Percentiles rank a stretch among this genome's conserved stretches.
phyloP scores from a whole-genome alignment of 345 rosid genomes.

The Salix arbutifolia region DNA sequence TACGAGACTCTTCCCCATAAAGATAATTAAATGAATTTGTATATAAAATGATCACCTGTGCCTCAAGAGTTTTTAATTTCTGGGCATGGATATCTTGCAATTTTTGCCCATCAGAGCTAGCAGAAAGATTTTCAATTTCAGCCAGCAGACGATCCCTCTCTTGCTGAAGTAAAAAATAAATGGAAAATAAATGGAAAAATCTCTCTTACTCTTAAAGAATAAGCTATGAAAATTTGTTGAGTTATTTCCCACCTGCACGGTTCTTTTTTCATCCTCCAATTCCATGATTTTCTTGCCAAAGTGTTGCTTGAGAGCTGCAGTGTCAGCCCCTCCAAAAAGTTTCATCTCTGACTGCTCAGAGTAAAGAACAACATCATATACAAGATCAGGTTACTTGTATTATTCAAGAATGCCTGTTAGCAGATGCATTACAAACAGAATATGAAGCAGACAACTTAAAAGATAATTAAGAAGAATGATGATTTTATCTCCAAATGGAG shows the following conservation, averaged over 20 bases:
- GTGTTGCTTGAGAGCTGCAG: conserved; percentile 79
- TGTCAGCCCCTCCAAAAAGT: conserved; percentile 69
- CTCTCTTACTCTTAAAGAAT: background rate
- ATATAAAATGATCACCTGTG: conserved; percentile 48
- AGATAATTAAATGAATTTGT: background rate
- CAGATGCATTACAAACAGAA: background rate
- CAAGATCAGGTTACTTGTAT: background rate
- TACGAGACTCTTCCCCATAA: background rate
- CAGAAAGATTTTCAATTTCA: conserved; percentile 82
- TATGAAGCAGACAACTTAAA: conserved; percentile 4
- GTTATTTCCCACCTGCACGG: conserved; percentile 62
- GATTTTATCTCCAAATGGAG: background rate
- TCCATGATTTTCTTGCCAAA: conserved; percentile 92
- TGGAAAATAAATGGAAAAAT: conserved; percentile 2
- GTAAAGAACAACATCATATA: background rate
- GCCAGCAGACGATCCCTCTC: conserved; percentile 82
- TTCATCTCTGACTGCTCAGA: conserved; percentile 85
- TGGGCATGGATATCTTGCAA: conserved; percentile 78
- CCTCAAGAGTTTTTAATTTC: conserved; percentile 78
- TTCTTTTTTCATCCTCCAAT: conserved; percentile 81
- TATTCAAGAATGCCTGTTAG: background rate
- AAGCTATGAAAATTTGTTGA: conserved; percentile 1
- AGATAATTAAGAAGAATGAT: background rate
- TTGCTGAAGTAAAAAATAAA: conserved; percentile 49
- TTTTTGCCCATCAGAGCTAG: conserved; percentile 79